These are phyloP conservation scores for Emericellopsis cladophorae DNA, from an alignment of 2,329 filamentous ascomycete species.

Conservation along the genomic window DNA sequence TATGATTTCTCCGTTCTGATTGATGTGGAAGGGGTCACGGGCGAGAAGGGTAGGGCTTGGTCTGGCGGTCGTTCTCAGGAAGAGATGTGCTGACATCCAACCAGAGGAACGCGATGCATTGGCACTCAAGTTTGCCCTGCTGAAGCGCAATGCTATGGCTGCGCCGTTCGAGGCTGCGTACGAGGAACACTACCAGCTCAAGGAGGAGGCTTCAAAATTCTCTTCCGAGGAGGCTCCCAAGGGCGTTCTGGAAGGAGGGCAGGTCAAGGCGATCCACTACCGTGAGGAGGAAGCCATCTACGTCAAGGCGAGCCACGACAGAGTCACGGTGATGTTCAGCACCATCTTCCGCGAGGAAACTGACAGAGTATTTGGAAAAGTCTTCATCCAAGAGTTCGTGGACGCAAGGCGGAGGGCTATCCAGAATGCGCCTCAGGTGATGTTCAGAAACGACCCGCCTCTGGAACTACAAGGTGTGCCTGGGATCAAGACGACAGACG, in stretches of 20 bases:
- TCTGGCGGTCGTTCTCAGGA: background rate
- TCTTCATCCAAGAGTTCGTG: slow-evolving; percentile 97
- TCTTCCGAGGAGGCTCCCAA: slow-evolving; percentile 90
- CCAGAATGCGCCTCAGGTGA: slow-evolving; percentile 94
- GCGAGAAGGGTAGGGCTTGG: slow-evolving; percentile 50
- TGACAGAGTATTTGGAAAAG: slow-evolving; percentile 92
- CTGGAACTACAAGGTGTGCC: slow-evolving; percentile 80
- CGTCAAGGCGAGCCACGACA: slow-evolving; percentile 92
- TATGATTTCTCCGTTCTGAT: slow-evolving; percentile 94
- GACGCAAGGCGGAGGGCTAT: slow-evolving; percentile 90
- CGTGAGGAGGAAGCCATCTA: slow-evolving; percentile 98
- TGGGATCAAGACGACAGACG: slow-evolving; percentile 63
- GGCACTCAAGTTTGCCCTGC: slow-evolving; percentile 71
- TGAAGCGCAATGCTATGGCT: slow-evolving; percentile 98
- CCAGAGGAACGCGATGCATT: slow-evolving; percentile 76
- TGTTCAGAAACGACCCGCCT: slow-evolving; percentile 90
- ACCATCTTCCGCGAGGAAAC: slow-evolving; percentile 97
- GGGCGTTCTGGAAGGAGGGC: slow-evolving; percentile 76
- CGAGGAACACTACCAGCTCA: slow-evolving; percentile 75
- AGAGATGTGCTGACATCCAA: slow-evolving; percentile 1
- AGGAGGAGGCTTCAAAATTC: slow-evolving; percentile 82
- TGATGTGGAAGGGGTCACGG: slow-evolving; percentile 78
- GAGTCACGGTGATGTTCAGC: slow-evolving; percentile 98
- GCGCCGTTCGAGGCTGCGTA: slow-evolving; percentile 97
- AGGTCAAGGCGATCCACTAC: slow-evolving; percentile 95